Conservation (phyloP, 177 flowering plant species). For the Vitis hybrid region DNA sequence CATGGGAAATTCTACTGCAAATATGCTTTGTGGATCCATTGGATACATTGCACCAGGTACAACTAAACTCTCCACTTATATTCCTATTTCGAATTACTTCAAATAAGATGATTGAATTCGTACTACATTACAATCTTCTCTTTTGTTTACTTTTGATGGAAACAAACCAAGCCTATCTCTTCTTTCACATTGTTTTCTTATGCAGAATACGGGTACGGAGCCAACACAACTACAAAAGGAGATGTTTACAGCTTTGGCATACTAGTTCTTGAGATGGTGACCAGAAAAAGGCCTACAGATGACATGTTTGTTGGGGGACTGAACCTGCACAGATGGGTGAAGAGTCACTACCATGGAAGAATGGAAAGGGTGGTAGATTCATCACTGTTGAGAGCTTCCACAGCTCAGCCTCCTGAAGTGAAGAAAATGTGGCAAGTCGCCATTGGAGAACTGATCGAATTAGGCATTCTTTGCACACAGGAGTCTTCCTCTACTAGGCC, state of each 20-base stretch:
- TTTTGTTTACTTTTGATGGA: no score
- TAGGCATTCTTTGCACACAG: conserved; percentile 53
- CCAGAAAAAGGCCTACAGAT: conserved; percentile 50
- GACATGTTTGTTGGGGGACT: conserved; percentile 39
- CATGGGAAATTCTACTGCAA: conserved; percentile 43
- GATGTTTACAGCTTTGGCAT: conserved; percentile 57
- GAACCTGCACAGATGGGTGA: conserved; percentile 46
- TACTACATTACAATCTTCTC: background rate
- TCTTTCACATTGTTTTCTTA: conserved; percentile 1
- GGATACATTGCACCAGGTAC: conserved; percentile 63
- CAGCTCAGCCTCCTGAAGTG: conserved; percentile 31
- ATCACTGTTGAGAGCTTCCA: conserved; percentile 30
- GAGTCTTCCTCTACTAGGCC: conserved; percentile 43
- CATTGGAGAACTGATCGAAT: conserved; percentile 39
- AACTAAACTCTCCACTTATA: background rate
- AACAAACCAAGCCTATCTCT: background rate
- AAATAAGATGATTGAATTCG: background rate
- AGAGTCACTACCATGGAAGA: conserved; percentile 36
- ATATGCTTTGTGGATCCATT: conserved; percentile 41
- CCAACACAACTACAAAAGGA: conserved; percentile 41
- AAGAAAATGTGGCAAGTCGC: conserved; percentile 45
- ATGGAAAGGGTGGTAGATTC: conserved; percentile 35
- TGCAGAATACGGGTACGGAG: conserved; percentile 51
- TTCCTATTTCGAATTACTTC: background rate
- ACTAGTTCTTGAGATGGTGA: conserved; percentile 50